Conservation (phyloP, 1,284 basidiomycete genomes). For the Ustilago bromivora region DNA sequence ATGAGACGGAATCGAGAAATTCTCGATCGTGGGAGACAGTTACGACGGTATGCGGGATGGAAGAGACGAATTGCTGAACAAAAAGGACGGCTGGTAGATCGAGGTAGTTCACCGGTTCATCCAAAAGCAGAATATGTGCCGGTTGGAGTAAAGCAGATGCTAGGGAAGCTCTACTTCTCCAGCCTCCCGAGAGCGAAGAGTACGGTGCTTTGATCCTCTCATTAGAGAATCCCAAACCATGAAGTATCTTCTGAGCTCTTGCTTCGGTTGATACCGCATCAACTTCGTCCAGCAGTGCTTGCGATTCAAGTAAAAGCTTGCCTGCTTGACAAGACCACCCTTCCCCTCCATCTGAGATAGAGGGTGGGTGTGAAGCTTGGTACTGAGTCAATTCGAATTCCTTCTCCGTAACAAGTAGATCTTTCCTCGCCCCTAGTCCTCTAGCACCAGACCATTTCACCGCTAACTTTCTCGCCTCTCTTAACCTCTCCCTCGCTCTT, state of each 20-base stretch:
- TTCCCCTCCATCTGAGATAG: conserved; percentile 29
- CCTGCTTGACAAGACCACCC: conserved; percentile 64
- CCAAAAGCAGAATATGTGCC: conserved; percentile 71
- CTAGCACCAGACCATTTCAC: conserved; percentile 75
- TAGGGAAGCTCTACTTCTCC: conserved; percentile 76
- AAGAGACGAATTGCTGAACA: conserved; percentile 74
- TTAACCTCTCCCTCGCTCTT: conserved; percentile 71
- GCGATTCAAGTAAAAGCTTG: conserved; percentile 69
- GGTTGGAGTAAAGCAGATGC: conserved; percentile 72
- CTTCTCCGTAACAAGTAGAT: conserved; percentile 71
- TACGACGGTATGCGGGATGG: conserved; percentile 74
- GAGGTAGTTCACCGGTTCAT: conserved; percentile 73
- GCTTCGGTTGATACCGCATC: conserved; percentile 73
- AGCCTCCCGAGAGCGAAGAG: conserved; percentile 77
- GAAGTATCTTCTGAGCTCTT: conserved; percentile 75
- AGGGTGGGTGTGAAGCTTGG: conserved; percentile 20
- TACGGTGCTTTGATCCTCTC: conserved; percentile 74
- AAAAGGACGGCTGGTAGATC: conserved; percentile 70
- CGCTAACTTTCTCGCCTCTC: conserved; percentile 74
- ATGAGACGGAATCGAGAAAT: conserved; percentile 77
- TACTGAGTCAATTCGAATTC: conserved; percentile 65
- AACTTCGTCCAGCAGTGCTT: conserved; percentile 63
- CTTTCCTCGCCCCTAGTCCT: conserved; percentile 76
- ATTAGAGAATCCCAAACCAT: conserved; percentile 77
- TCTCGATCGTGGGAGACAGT: conserved; percentile 79